These are phyloP conservation scores for Blepharisma japonicum DNA, from an alignment of 73 alveolate species.

Conservation along the genomic window DNA sequence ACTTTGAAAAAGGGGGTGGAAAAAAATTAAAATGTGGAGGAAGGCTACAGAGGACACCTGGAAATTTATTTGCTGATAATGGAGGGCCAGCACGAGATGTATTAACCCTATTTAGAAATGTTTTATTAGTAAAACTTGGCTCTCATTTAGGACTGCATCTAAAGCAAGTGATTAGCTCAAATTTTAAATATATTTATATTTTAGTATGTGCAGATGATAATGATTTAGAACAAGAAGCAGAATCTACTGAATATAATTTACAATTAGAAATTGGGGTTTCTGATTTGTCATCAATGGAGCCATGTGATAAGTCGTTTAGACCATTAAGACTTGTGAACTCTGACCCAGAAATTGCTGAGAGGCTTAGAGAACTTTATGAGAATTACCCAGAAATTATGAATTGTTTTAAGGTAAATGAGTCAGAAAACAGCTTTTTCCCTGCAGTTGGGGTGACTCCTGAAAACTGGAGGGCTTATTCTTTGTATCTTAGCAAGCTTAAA, in stretches of 20 bases:
- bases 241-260: conserved; percentile 33
- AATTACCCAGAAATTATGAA: conserved; percentile 12
- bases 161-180: conserved; percentile 23
- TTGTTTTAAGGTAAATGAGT: not conserved
- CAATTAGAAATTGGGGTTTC: conserved; percentile 38
- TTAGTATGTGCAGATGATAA: conserved; percentile 33
- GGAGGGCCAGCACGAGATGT: conserved; percentile 19
- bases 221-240: conserved; percentile 39
- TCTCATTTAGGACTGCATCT: conserved; percentile 34
- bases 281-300: conserved; percentile 37
- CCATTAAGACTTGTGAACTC: conserved; percentile 33
- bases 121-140: conserved; percentile 21
- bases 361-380: not conserved
- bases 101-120: conserved; percentile 23
- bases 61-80: not conserved
- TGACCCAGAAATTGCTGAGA: not conserved
- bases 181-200: conserved; percentile 34
- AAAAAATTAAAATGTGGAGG: conserved; percentile 16
- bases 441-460: not conserved
- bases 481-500: not conserved
- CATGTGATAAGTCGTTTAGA: conserved; percentile 32
- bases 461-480: not conserved
- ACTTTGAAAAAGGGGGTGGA: not conserved
- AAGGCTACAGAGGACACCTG: not conserved
- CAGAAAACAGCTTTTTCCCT: not conserved